phyloP scores from a whole-genome alignment of 2,329 filamentous ascomycete species.

The Colletotrichum lini region DNA sequence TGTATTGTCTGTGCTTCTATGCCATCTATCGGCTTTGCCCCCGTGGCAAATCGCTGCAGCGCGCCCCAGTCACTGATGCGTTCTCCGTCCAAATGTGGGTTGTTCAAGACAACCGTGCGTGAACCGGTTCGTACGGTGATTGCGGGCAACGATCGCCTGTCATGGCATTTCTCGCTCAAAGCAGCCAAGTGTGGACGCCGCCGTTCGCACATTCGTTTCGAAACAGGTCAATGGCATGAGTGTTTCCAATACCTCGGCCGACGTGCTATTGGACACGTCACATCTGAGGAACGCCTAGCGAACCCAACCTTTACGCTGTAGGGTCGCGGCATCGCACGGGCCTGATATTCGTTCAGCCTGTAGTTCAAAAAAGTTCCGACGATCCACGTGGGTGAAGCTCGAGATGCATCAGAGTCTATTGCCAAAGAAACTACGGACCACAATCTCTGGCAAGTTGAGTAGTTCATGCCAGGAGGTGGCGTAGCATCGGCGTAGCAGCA shows the following conservation, averaged over 20 bases:
- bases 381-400: neutral
- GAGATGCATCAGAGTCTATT: neutral
- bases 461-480: slow-evolving; percentile 13
- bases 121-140: slow-evolving; percentile 16
- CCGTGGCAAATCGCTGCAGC: neutral
- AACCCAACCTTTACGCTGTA: too few relatives aligned
- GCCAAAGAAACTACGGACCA: neutral
- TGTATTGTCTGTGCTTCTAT: neutral
- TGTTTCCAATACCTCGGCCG: neutral
- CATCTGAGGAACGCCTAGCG: neutral
- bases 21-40: neutral
- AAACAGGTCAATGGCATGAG: slow-evolving; percentile 7
- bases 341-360: neutral
- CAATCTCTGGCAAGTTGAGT: neutral
- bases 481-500: neutral
- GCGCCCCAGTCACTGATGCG: neutral
- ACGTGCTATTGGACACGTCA: neutral
- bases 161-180: neutral
- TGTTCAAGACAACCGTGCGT: neutral
- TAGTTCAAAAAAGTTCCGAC: neutral
- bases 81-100: neutral
- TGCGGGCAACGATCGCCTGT: neutral
- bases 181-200: neutral
- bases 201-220: neutral
- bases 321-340: neutral